These are phyloP conservation scores for Trichoderma oligosporum DNA, from an alignment of 2,329 filamentous ascomycete species.

Conservation along the genomic window DNA sequence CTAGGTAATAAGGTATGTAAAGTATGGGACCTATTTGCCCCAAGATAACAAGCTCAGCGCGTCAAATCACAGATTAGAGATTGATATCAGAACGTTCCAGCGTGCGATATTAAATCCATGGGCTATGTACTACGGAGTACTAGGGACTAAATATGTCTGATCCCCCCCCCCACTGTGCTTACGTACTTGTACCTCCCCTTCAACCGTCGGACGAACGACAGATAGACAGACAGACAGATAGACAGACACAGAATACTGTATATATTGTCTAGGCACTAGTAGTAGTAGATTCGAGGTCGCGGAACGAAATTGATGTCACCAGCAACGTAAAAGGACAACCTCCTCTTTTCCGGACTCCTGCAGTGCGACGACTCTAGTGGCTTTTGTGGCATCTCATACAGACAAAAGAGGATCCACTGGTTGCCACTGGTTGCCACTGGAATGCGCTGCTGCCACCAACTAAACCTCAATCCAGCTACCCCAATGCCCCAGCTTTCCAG, in stretches of 20 bases:
- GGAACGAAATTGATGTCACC: constrained; percentile 3
- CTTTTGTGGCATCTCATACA: background rate
- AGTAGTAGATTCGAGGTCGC: background rate
- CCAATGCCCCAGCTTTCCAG: constrained; percentile 12
- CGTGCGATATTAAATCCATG: too few species aligned
- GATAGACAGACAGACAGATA: too few species aligned
- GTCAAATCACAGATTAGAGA: background rate
- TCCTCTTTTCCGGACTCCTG: constrained; percentile 7
- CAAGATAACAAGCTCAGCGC: background rate
- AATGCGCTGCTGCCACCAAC: too few species aligned
- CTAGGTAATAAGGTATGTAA: too few species aligned
- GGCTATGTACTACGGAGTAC: too few species aligned
- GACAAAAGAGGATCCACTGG: background rate
- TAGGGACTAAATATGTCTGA: too few species aligned
- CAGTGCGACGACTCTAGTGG: constrained; percentile 17
- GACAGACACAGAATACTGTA: too few species aligned
- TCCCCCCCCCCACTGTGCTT: background rate
- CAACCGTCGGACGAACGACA: background rate
- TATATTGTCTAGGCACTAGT: too few species aligned
- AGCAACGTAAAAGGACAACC: background rate
- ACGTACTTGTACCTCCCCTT: background rate
- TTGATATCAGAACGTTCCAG: constrained; percentile 12
- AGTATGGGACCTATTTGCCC: background rate
- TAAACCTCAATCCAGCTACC: constrained; percentile 1
- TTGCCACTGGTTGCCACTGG: background rate